Evolutionary conservation across 1,284 basidiomycete genomes (phyloP), one percentile per base, ranked within the genome.

Genomic region (Limonomyces culmigenus): DNA sequence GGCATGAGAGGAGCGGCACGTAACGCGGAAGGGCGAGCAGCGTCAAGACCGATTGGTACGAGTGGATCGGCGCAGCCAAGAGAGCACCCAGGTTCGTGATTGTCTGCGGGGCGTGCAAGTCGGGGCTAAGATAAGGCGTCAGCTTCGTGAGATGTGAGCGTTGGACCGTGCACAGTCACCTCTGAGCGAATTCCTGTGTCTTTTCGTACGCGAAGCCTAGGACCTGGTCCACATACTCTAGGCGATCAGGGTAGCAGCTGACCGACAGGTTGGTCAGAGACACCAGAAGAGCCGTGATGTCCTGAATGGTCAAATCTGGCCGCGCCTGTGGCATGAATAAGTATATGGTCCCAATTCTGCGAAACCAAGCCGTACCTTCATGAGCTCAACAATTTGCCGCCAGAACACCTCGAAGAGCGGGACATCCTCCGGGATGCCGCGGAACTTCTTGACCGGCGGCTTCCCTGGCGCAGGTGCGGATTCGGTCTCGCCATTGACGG

Each of bases 321-420:
- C 91, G 80, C 39, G 89, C 88, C 88, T 92, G 45, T n/a, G 18
- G 19, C 38, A 13, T n/a, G 34, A 33, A 16, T 39, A 13, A 45
- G 25, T 33, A 34, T 14, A 34, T 10, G 29, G 38, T n/a, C 38
- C 21, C 39, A 38, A 25, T 18, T 34, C 36, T 3, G 18, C 15
- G 12, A 17, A 29, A 4, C 18, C 17, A n/a, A 13, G 11, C 49
- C 58, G 16, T 39, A 85, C 88, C 70, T 91, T 91, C 63, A 96
- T 91, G 23, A 96, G 70, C 51, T 92, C 81, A 5, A 95, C 89
- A n/a, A 96, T 85, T 54, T 96, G 92, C 44, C 86, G 78, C 92
- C 91, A 96, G 56, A 96, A 96, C 10, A 96, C 87, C 53, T 96
- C 92, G 44, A 96, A 96, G 37, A 96, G 56, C 48, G 78, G 81